These are phyloP conservation scores for Hymenoscyphus fraxineus DNA, from an alignment of 2,329 filamentous ascomycete genomes.

Conservation along the genomic window DNA sequence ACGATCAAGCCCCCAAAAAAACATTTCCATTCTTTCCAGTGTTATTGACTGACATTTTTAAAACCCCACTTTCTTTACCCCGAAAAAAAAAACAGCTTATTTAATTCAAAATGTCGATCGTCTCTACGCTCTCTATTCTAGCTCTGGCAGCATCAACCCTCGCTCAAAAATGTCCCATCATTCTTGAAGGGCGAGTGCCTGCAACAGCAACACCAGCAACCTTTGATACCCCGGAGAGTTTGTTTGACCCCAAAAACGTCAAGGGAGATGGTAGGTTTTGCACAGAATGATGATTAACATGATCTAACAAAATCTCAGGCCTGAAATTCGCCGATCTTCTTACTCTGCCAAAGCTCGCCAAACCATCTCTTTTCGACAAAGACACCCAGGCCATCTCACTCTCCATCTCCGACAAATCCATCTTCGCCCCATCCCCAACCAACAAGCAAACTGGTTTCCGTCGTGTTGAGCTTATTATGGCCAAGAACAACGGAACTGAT, in stretches of 20 bases:
- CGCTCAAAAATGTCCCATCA: constrained; percentile 38
- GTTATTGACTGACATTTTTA: not conserved
- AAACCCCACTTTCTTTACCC: not conserved
- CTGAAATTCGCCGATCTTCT: constrained; percentile 50
- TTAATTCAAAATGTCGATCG: not conserved
- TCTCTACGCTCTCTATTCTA: constrained; percentile 7
- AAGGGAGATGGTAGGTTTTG: constrained; percentile 43
- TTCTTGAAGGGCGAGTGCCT: constrained; percentile 47
- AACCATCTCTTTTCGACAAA: constrained; percentile 36
- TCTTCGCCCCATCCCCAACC: constrained; percentile 50
- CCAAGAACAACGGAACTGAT: constrained; percentile 49
- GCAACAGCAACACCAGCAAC: constrained; percentile 36
- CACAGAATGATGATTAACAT: not conserved
- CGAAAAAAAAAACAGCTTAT: not conserved
- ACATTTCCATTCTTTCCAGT: not conserved
- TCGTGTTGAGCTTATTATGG: constrained; percentile 53
- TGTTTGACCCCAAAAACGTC: constrained; percentile 51
- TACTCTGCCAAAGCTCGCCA: constrained; percentile 41
- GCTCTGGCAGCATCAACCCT: constrained; percentile 17
- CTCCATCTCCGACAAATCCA: constrained; percentile 46
- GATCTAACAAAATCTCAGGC: constrained; percentile 29
- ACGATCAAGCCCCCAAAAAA: not conserved
- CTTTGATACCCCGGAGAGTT: constrained; percentile 41
- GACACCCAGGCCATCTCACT: constrained; percentile 19
- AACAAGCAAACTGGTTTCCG: constrained; percentile 57